Base-by-base conservation (phyloP, 2,329 filamentous ascomycete species). In the Stachybotrys chlorohalonatus region DNA sequence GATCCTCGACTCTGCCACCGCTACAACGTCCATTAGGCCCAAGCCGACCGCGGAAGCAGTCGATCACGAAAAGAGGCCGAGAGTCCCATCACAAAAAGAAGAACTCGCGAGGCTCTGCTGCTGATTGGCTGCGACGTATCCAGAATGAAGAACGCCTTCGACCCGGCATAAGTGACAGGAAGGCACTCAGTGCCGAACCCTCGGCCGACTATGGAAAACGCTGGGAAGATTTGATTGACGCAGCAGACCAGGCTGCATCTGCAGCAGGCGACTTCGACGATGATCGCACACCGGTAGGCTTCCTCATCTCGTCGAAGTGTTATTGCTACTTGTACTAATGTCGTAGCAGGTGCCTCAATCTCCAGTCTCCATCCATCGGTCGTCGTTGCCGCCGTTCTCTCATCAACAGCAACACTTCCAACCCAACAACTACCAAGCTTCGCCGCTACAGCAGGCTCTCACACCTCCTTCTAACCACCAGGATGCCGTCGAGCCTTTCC, bases 161-260 rank as follows among this genome's bases (percentile, higher is more conserved):
- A 58, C 75, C 77, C 11, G 76, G 76, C 65, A 81, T 86, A 55
- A 84, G 86, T 63, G 85, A 90, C 63, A 82, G 89, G 58, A 95
- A 96, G 72, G 89, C 90, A 54, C 82, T 89, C 61, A 95, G 90
- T 15, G 89, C 89, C 47, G 93, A 96, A 70, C 91, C 92, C 30
- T 82, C 86, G 55, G 84, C 83, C 17, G 86, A 88, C 56, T 88
- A 89, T 72, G 91, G 90, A 60, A 95, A 94, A 74, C 82, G 93
- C 64, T 97, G 93, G 94, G 90, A 96, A 71, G 93, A 97, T 70
- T 79, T 97, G 57, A 95, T 97, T 60, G 92, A 96, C 71, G 93
- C 93, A 53, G 93, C 89, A 45, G 72, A 74, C 57, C 72, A 75
- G 54, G 73, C 81, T 54, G 91, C 93, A 36, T 96, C 90, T 58